Evolutionary conservation across 306 rosid species (phyloP).

Genomic region (Cucurbita moschata): DNA sequence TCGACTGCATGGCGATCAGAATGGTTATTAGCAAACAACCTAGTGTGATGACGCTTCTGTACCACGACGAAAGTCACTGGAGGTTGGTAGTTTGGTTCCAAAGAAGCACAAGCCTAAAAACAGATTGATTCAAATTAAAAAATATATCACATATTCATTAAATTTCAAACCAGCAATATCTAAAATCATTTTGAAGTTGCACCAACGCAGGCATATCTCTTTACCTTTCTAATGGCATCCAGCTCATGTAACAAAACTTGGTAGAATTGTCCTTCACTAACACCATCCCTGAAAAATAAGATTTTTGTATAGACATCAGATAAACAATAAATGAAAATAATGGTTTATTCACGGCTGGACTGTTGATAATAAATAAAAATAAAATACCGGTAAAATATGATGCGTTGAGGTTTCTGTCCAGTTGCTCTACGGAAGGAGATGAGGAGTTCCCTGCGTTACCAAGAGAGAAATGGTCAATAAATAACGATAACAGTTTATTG

Average conservation of each 20-base stretch:
- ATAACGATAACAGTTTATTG: not conserved
- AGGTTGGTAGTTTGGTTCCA: conserved; percentile 94
- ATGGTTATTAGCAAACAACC: conserved; percentile 78
- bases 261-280: conserved; percentile 90
- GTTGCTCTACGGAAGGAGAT: conserved; percentile 93
- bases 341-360: no score
- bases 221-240: conserved; percentile 87
- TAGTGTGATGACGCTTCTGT: conserved; percentile 92
- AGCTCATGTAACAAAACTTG: conserved; percentile 87
- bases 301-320: not conserved
- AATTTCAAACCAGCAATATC: not conserved
- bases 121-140: not conserved
- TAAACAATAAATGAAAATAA: not conserved
- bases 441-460: conserved; percentile 59
- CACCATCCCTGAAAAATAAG: conserved; percentile 68
- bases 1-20: conserved; percentile 49
- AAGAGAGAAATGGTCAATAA: not conserved
- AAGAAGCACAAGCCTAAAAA: conserved; percentile 71
- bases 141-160: not conserved
- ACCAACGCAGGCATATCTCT: not conserved
- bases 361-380: not conserved
- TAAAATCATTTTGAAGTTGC: no score
- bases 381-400: conserved; percentile 72
- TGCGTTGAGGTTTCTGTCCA: conserved; percentile 90
- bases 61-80: conserved; percentile 96